These are phyloP conservation scores for Dendrobium nobile DNA, from an alignment of 106 monocot species.

Conservation along the genomic window DNA sequence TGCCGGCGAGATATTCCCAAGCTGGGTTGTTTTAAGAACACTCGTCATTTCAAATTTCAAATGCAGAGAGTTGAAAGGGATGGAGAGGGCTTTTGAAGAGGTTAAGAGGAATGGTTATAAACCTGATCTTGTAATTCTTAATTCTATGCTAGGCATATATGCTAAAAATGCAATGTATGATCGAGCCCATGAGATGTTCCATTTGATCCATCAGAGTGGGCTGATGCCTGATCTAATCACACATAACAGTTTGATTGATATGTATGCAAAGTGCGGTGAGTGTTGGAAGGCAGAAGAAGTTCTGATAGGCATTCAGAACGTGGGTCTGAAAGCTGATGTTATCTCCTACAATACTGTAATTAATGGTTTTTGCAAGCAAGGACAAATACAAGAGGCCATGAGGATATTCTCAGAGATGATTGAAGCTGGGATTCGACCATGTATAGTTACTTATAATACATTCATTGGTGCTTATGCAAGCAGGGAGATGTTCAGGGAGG, in stretches of 20 bases:
- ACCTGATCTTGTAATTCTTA: conserved; percentile 69
- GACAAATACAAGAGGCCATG: conserved; percentile 67
- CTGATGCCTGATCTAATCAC: conserved; percentile 75
- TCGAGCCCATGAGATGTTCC: conserved; percentile 63
- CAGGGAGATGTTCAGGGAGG: conserved; percentile 56
- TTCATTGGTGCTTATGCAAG: conserved; percentile 54
- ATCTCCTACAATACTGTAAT: conserved; percentile 88
- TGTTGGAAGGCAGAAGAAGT: conserved; percentile 84
- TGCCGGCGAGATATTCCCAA: conserved; percentile 56
- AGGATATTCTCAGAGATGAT: conserved; percentile 60
- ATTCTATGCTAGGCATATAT: conserved; percentile 88
- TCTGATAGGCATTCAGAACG: conserved; percentile 41
- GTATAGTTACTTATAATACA: conserved; percentile 70
- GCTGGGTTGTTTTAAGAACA: conserved; percentile 83
- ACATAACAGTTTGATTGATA: conserved; percentile 87
- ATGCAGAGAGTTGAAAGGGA: conserved; percentile 54
- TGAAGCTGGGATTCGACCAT: conserved; percentile 45
- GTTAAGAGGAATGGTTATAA: conserved; percentile 65
- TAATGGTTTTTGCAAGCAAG: conserved; percentile 81
- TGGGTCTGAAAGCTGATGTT: conserved; percentile 46
- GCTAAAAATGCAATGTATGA: conserved; percentile 69
- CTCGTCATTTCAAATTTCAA: conserved; percentile 80
- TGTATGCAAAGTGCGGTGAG: conserved; percentile 72
- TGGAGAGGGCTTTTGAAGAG: conserved; percentile 66
- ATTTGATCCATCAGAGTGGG: conserved; percentile 40